phyloP scores from a whole-genome alignment of 73 alveolate genomes.

The Blepharisma japonicum region DNA sequence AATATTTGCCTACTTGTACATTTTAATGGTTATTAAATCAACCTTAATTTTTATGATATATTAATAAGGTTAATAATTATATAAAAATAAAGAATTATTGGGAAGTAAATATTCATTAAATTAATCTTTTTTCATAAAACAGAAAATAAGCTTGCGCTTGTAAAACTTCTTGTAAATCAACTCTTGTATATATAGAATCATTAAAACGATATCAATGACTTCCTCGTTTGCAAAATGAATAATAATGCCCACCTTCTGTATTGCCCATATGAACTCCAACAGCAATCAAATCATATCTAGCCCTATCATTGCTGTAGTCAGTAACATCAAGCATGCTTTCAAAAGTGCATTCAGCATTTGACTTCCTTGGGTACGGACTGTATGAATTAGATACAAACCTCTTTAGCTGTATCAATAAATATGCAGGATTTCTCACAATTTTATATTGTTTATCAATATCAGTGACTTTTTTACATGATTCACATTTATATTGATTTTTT shows the following conservation, averaged over 20 bases:
- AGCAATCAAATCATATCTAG: neutral
- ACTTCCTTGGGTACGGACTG: neutral
- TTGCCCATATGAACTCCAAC: constrained; percentile 9
- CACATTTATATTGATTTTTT: neutral
- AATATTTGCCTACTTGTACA: too few species aligned
- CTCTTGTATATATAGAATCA: neutral
- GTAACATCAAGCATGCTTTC: neutral
- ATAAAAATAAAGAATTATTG: too few species aligned
- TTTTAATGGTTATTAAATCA: too few species aligned
- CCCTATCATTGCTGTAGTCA: neutral
- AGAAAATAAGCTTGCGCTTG: neutral
- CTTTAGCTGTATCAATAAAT: neutral
- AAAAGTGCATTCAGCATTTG: neutral
- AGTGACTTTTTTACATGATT: neutral
- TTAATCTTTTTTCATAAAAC: neutral
- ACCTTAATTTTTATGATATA: too few species aligned
- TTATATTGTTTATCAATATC: neutral
- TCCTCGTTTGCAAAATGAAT: neutral
- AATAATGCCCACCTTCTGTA: neutral
- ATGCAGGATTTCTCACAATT: neutral
- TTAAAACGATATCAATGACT: neutral
- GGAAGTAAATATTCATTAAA: too few species aligned
- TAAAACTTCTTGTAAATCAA: neutral
- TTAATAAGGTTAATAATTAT: too few species aligned
- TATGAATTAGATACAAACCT: neutral